Evolutionary conservation across 441 rosid genomes (phyloP), one percentile per base, ranked within the genome.

Genomic region (Croton laevigatus): DNA sequence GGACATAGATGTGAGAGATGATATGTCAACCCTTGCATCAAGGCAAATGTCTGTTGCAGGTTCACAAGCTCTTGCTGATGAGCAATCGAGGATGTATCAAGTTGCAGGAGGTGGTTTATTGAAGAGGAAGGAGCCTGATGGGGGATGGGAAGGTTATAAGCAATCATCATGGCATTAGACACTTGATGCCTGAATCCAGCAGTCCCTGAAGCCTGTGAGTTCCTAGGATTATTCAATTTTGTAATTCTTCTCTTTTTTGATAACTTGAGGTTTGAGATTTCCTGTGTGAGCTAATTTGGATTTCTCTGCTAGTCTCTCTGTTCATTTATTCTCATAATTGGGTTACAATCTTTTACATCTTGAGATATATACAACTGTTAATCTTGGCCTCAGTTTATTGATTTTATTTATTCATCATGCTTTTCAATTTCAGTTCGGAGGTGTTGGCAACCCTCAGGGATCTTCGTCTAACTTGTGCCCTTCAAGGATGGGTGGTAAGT

Each of bases 401-500:
- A 6, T 66, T 59, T 70, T 17, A 60, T 55, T 38, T 32, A 42
- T 55, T 53, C 36, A 6, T 51, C 11, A 38, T 51, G 37, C 67
- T 73, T 62, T 37, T 69, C 59, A 27, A 10, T 75, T 73, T 40
- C 87, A 83, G 87, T 66, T 83, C 62, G 65, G 76, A 70, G 83
- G 72, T 69, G 71, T 61, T 63, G 78, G 81, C 73, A 80, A 78
- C 77, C 78, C 68, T 71, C 52, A 75, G 78, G 55, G 79, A 38
- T 72, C 59, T 62, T 72, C 79, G 69, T 80, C 75, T 77, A 77
- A 81, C 86, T 70, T 65, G 53, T 74, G 71, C 71, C 69, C 42
- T 22, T 44, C 51, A 72, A 76, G 83, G 83, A 77, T 76, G 84
- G 86, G 89, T 80, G 88, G 86, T 81, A 76, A 80, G 87, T 77